Conservation (phyloP, 768 basidiomycete species). For the Boletus pseudopeckii region DNA sequence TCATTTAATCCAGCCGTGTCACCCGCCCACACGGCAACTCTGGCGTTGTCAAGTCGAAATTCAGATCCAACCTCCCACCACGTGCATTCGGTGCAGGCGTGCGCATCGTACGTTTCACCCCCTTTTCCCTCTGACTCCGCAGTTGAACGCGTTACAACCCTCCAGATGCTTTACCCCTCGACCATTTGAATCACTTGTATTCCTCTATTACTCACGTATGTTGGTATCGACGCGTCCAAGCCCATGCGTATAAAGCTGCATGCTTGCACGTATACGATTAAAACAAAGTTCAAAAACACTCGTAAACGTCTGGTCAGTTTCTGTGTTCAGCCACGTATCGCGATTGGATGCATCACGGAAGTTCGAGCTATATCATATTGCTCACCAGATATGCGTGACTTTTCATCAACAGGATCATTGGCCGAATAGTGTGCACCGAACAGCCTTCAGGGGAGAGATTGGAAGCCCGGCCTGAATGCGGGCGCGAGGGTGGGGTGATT, state of each 20-base stretch:
- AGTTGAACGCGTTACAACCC: background rate
- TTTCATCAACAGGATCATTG: background rate
- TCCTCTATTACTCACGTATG: constrained; percentile 22
- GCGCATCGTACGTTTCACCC: constrained; percentile 64
- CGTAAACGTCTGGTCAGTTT: background rate
- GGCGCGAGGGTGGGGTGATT: no score
- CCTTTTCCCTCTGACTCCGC: background rate
- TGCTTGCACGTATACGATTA: constrained; percentile 13
- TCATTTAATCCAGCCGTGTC: constrained; percentile 57
- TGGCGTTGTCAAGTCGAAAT: constrained; percentile 97
- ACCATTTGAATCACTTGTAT: constrained; percentile 53
- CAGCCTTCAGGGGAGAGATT: no score
- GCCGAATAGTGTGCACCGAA: background rate
- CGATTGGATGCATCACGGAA: background rate
- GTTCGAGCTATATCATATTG: no score
- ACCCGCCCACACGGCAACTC: constrained; percentile 92
- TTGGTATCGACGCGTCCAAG: constrained; percentile 14
- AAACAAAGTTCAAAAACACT: constrained; percentile 8
- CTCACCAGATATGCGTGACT: background rate
- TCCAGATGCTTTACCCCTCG: constrained; percentile 90
- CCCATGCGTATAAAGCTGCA: constrained; percentile 22
- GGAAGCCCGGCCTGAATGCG: no score
- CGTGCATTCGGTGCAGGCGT: constrained; percentile 90
- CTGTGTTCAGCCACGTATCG: background rate
- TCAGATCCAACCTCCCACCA: constrained; percentile 92